phyloP scores from a whole-genome alignment of 306 rosid species.

The Acacia crassicarpa region DNA sequence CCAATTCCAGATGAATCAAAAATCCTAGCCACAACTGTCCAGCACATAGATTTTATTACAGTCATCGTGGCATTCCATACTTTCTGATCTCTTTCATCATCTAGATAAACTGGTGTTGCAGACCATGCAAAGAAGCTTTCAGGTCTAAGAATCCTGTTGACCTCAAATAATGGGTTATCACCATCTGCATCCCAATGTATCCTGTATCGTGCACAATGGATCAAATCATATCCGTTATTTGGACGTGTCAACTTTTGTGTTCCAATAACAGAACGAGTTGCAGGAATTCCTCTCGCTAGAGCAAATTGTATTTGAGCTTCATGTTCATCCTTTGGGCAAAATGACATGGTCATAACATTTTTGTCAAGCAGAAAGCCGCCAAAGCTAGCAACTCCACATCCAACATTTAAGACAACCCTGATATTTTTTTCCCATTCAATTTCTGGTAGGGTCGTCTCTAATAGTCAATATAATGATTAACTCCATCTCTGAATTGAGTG shows the following conservation, averaged over 20 bases:
- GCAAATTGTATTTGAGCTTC: slow-evolving; percentile 99
- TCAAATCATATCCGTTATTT: slow-evolving; percentile 72
- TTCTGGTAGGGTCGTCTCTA: slow-evolving; percentile 41
- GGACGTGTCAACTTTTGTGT: slow-evolving; percentile 82
- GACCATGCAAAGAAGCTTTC: slow-evolving; percentile 96
- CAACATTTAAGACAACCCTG: slow-evolving; percentile 87
- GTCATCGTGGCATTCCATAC: slow-evolving; percentile 81
- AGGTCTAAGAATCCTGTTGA: slow-evolving; percentile 90
- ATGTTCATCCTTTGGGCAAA: slow-evolving; percentile 97
- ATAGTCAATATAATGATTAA: too few relatives aligned
- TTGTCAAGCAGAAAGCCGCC: slow-evolving; percentile 85
- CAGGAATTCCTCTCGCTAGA: slow-evolving; percentile 97
- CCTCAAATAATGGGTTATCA: slow-evolving; percentile 83
- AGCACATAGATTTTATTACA: slow-evolving; percentile 79
- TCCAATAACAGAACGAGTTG: slow-evolving; percentile 91
- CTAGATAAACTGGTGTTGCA: slow-evolving; percentile 89
- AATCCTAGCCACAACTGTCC: slow-evolving; percentile 74
- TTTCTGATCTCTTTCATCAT: slow-evolving; percentile 63
- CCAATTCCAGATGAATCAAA: slow-evolving; percentile 78
- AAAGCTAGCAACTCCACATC: slow-evolving; percentile 98
- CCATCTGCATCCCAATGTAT: slow-evolving; percentile 99
- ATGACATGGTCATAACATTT: slow-evolving; percentile 87
- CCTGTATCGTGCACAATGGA: slow-evolving; percentile 96
- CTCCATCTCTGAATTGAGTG: too few relatives aligned
- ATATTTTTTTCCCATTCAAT: slow-evolving; percentile 77